Evolutionary conservation across 441 rosid species (phyloP), one percentile per base, ranked within the genome.

Genomic region (Mallotus repandus): DNA sequence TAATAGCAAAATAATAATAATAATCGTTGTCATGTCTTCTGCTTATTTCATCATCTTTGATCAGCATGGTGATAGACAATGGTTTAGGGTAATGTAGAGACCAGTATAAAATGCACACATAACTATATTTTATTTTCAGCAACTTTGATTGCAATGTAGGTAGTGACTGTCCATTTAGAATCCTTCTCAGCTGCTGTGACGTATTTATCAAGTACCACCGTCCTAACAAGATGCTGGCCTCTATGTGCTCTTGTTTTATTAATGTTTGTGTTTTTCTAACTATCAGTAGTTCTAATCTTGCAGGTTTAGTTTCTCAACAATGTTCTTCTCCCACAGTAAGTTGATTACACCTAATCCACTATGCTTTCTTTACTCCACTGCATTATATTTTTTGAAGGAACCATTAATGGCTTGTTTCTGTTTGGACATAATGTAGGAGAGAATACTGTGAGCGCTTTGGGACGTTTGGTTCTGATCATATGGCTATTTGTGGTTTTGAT

Each of bases 261-360:
- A 38, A 8, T 48, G 46, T 13, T 12, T 11, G 58, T 46, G 25
- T 76, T 10, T 58, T 72, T 66, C 68, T 61, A 15, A 52, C 70
- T 69, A 60, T 77, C 63, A 49, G 68, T 48, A 11, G 45, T 80
- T 75, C 72, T 79, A 68, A 66, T 76, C 61, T 84, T 88, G 84
- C 97, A 95, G 98, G 99, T 95, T 95, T 87, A 95, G 97, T 84
- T 91, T 95, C 91, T 95, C 99, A 60, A 95, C 99, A 4, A 93
- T 95, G 99, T 95, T 93, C 81, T 95, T 91, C 87, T 91, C 97
- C 32, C 99, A 93, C 74, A 87, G 99, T 92, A 88, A 13, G 99
- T 88, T 69, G 63, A 61, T 64, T 45, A 12, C 35, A 29, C 72
- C 60, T 71, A 9, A 12, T 69, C 63, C 46, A 8, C 53, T 57